phyloP scores from a whole-genome alignment of 176 grass and related monocot genomes.

The Bromus sterilis region DNA sequence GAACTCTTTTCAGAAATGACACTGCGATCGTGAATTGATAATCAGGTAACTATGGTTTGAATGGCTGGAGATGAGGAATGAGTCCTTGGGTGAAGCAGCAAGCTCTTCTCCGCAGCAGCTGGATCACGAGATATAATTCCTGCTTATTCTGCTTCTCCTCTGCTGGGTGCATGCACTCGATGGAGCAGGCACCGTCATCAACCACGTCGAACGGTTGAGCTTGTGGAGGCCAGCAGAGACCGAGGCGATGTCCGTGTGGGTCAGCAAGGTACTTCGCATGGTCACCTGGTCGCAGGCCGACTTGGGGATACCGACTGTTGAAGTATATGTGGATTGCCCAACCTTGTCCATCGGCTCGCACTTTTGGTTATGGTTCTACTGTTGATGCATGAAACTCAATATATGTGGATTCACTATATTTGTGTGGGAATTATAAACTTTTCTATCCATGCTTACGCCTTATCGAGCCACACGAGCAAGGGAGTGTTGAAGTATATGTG shows the following conservation, averaged over 20 bases:
- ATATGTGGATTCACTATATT: too few species aligned
- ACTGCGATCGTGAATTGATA: neutral
- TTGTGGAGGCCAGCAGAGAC: neutral
- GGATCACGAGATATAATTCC: neutral
- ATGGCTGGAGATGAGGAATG: neutral
- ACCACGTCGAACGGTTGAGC: neutral
- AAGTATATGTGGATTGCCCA: too few species aligned
- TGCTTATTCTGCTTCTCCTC: neutral
- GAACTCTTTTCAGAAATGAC: neutral
- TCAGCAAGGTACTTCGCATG: neutral
- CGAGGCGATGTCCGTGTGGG: neutral
- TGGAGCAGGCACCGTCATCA: neutral
- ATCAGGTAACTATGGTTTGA: neutral
- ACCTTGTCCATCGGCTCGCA: too few species aligned
- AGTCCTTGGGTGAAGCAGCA: neutral
- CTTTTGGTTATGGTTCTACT: too few species aligned
- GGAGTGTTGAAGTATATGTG: too few species aligned
- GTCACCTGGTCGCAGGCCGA: neutral
- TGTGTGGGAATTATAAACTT: too few species aligned
- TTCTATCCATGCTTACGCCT: too few species aligned
- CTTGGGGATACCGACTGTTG: neutral
- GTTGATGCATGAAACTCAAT: too few species aligned
- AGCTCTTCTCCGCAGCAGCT: neutral
- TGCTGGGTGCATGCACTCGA: neutral
- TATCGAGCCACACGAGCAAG: too few species aligned